Base-by-base conservation (phyloP, 2,329 filamentous ascomycete species). In the Alternaria brassicae region DNA sequence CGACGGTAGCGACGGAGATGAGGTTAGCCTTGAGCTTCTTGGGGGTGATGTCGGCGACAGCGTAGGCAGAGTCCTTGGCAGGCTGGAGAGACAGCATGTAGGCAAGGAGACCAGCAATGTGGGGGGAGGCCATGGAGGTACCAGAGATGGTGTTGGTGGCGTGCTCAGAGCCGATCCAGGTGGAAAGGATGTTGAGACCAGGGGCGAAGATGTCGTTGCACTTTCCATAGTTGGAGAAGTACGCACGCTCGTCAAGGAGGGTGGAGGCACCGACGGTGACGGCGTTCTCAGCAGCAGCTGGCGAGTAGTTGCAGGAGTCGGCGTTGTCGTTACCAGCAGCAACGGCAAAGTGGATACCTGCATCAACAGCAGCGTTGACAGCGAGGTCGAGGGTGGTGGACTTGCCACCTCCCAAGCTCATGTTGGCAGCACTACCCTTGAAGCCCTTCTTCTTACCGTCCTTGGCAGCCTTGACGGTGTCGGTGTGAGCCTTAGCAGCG, bases 171-270 rank as follows among this genome's bases (percentile, higher is more conserved):
- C 96, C 95, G 74, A 96, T 97, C 95, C 95, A 99, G 79, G 95
- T 98, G 68, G 95, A 99, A 73, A 92, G 88, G 74, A 99, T 97
- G 89, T 93, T 97, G 75, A 97, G 86, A 77, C 95, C 95, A 62
- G 95, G 95, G 65, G 93, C 95, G 76, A 99, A 99, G 86, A 99
- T 97, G 82, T 99, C 95, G 79, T 94, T 97, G 88, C 95, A 99
- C 86, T 94, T 95, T 81, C 95, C 95, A 81, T 89, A 98, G 91
- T 99, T 99, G 88, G 96, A 99, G 89, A 99, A 99, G 88, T 98
- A 99, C 68, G 95, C 95, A 82, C 95, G 94, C 85, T 92, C 92
- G 78, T 99, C 95, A 75, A 90, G 88, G 61, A 99, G 88, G 71
- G 92, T 95, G 44, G 93, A 96, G 69, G 95, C 95, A 81, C 94